Base-by-base conservation (phyloP, 495 filamentous ascomycete genomes). In the Acidiella bohemica region DNA sequence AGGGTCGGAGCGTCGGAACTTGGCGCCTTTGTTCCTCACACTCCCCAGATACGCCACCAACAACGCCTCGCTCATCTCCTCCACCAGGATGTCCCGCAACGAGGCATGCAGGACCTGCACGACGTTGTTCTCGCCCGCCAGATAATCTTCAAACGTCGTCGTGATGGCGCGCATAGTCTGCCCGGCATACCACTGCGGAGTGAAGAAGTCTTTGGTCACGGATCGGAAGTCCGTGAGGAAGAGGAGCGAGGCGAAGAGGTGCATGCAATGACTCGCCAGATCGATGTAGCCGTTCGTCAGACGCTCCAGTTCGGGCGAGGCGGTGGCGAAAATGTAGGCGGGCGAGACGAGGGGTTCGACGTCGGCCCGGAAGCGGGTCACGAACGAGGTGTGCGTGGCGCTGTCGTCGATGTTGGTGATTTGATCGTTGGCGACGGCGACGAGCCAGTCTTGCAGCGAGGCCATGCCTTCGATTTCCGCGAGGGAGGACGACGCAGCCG, bases 401-500 rank as follows among this genome's bases (percentile, higher is more conserved):
- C 74, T 67, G 57, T 95, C 90, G 56, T 94, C 87, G 54, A 95
- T 95, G 60, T 84, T 93, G 39, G 83, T 83, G 50, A 99, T 95
- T 57, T 99, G 90, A 60, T 99, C 90, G 61, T 96, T 99, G 44
- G 90, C 90, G 36, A 92, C 81, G n/a, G 88, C 86, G 17, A 96
- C 72, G 30, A 96, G 73, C 81, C 86, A 96, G 59, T 93, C 86
- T 62, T 93, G 84, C 23, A 93, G 60, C 7, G 75, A 59, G 53
- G 83, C 79, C 35, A 92, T 70, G 4, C 82, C 81, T 44, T 96
- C 92, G 17, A 76, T 51, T 14, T 67, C 59, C 16, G 41, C 43
- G 17, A 28, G 38, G 36, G 82, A 78, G 37, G 13, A 32, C 19
- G 23, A 16, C 2, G n/a, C 22, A 16, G 9, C 76, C 67, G 63